Evolutionary conservation across 768 basidiomycete genomes (phyloP), one percentile per base, ranked within the genome.

Genomic region (Holtermannia corniformis): DNA sequence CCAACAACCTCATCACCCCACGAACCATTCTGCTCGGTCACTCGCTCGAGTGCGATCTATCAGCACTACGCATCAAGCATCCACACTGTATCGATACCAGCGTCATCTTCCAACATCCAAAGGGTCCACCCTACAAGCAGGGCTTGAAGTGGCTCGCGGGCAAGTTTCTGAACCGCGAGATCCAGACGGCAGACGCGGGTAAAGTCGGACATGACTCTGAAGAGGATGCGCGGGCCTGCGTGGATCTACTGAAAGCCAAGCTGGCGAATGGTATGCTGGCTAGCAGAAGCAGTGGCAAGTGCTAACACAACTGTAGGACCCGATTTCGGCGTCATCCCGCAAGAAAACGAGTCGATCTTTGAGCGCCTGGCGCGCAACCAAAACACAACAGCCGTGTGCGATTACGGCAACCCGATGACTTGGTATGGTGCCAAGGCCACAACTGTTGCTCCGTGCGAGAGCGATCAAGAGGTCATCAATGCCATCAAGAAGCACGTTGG

Each of bases 131-230:
- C 0, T 81, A 89, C 57, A 97, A 96, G 73, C 89, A 93, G 0
- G 89, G 87, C 1, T 79, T 99, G 5, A 91, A 91, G n/a, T 96
- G 90, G 90, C 80, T 99, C 43, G 87, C 88, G 43, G 86, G 87
- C 66, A 89, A 88, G 67, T 96, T 90, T 89, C 84, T 88, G 51
- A 80, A 80, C 11, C 80, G 85, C 47, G 87, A 91, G 61, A 97
- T 99, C 41, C 93, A 97, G 71, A 52, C 26, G n/a, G 32, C 47
- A 7, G 65, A 52, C 1, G 61, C 80, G 0, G 88, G 87, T 0
- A 84, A 85, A 47, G 85, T 84, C 1, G 89, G 89, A 2, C 93
- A 97, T 69, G 86, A 95, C 57, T 88, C 91, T 2, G 87, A 91
- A 62, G 93, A 97, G 68, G 93, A 97, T 61, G 92, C 93, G 0